Evolutionary conservation across 768 basidiomycete genomes (phyloP), one percentile per base, ranked within the genome.

Genomic region (Suillus ampliporus): DNA sequence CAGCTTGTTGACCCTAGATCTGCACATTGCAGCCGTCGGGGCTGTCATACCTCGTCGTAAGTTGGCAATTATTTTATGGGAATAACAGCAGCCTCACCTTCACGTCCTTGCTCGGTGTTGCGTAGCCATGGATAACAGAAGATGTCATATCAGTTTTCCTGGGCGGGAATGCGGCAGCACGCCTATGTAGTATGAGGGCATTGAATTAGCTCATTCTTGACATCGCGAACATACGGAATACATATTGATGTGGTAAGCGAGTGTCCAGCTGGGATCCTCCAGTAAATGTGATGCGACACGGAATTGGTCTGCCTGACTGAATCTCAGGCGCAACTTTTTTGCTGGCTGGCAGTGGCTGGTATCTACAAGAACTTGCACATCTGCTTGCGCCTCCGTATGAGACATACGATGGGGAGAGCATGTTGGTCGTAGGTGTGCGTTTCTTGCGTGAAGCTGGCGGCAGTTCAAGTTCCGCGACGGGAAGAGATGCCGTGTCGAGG

Each of bases 81-180:
- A 48, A 5, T 19, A 26, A 50, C 3, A 28, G 48, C 9, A 15
- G 26, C 15, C 26, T 28, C 17, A 28, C 48, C 48, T 50, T 50
- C 26, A 28, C 8, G 26, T 5, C 48, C 4, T 17, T 28, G 9
- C 9, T 48, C 47, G n/a, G n/a, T n/a, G n/a, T 47, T 47, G 46
- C 14, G 47, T 23, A 58, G 19, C 65, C 68, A 68, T 21, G 58
- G n/a, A 65, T 62, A 21, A 3, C 47, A 47, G 21, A 13, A 7
- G 21, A 14, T 10, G 2, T 15, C 2, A 5, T 14, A n/a, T n/a
- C n/a, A n/a, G 5, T 23, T 47, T 23, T 47, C 23, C 46, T 14
- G 13, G 21, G 46, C 21, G 21, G 11, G 23, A 47, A 47, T 46
- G 44, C 11, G 46, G 23, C 46, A 47, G 21, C 21, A 13, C 15